These are phyloP conservation scores for Wickerhamiella brachini DNA, from an alignment of 805 yeast species.

Conservation along the genomic window DNA sequence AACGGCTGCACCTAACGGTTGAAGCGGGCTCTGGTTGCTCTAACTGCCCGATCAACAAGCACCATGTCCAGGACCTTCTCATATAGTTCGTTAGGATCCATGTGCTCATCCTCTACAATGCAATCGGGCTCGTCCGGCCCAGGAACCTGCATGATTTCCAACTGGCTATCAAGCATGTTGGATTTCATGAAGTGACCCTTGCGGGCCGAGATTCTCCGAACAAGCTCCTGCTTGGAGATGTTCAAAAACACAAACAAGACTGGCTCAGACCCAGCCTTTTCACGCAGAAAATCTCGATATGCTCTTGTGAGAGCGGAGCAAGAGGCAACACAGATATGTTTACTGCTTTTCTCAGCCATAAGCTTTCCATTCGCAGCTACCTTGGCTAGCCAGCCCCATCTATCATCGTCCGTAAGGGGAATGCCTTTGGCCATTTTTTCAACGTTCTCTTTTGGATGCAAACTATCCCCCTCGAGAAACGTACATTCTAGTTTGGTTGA, in stretches of 20 bases:
- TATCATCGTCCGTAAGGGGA: slow-evolving; percentile 77
- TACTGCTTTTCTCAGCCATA: slow-evolving; percentile 20
- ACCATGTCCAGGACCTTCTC: background rate
- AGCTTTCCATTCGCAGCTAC: slow-evolving; percentile 32
- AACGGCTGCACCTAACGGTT: background rate
- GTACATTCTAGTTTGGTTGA: slow-evolving; percentile 34
- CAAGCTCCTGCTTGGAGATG: slow-evolving; percentile 47
- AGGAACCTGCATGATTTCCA: slow-evolving; percentile 63
- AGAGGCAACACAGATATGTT: slow-evolving; percentile 39
- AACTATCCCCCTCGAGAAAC: slow-evolving; percentile 74
- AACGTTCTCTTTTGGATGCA: slow-evolving; percentile 61
- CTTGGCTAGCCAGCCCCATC: slow-evolving; percentile 75
- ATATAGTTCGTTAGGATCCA: slow-evolving; percentile 7
- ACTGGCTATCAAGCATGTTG: slow-evolving; percentile 71
- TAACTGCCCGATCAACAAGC: background rate
- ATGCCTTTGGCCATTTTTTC: slow-evolving; percentile 71
- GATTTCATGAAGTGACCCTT: slow-evolving; percentile 77
- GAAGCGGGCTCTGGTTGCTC: background rate
- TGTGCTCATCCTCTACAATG: slow-evolving; percentile 13
- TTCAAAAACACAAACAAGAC: slow-evolving; percentile 55
- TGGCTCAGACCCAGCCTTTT: slow-evolving; percentile 15
- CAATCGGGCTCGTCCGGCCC: slow-evolving; percentile 16
- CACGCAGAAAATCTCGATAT: slow-evolving; percentile 53
- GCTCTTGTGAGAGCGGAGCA: slow-evolving; percentile 73
- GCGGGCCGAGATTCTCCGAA: slow-evolving; percentile 48